phyloP scores from a whole-genome alignment of 805 yeast genomes.

The Kodamaea sagamina region DNA sequence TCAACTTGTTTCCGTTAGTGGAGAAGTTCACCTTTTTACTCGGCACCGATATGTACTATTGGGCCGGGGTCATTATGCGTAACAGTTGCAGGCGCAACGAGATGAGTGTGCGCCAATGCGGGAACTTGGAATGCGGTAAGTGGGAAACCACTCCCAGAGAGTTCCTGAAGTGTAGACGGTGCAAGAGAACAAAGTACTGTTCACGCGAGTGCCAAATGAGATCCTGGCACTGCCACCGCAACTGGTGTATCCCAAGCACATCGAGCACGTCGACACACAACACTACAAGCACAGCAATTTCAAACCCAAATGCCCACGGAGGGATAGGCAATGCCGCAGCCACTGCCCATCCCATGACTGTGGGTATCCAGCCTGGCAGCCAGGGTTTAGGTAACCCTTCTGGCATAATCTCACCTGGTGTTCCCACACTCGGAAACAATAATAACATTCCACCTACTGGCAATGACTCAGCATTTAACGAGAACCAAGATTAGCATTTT shows the following conservation, averaged over 20 bases:
- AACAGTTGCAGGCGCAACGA: slow-evolving; percentile 94
- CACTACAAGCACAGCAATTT: slow-evolving; percentile 16
- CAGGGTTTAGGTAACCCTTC: slow-evolving; percentile 1
- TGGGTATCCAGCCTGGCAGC: slow-evolving; percentile 2
- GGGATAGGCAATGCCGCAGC: slow-evolving; percentile 10
- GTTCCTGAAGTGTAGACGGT: slow-evolving; percentile 91
- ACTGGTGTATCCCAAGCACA: slow-evolving; percentile 77
- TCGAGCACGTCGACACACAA: slow-evolving; percentile 29
- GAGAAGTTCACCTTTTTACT: slow-evolving; percentile 80
- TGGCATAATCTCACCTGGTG: slow-evolving; percentile 2
- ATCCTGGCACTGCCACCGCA: slow-evolving; percentile 91
- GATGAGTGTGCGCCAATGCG: slow-evolving; percentile 84
- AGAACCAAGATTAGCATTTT: background rate
- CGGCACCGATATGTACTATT: slow-evolving; percentile 81
- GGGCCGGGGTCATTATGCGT: slow-evolving; percentile 98
- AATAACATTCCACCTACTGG: slow-evolving; percentile 3
- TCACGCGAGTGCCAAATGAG: slow-evolving; percentile 86
- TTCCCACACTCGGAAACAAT: slow-evolving; percentile 4
- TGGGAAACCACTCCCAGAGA: slow-evolving; percentile 93
- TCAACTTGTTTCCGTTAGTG: slow-evolving; percentile 85
- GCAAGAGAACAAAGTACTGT: slow-evolving; percentile 94
- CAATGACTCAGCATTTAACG: slow-evolving; percentile 6
- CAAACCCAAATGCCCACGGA: slow-evolving; percentile 7
- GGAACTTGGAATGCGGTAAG: slow-evolving; percentile 86
- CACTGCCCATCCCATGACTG: slow-evolving; percentile 9